Base-by-base conservation (phyloP, 176 grass and related monocot species). In the Puya raimondii region DNA sequence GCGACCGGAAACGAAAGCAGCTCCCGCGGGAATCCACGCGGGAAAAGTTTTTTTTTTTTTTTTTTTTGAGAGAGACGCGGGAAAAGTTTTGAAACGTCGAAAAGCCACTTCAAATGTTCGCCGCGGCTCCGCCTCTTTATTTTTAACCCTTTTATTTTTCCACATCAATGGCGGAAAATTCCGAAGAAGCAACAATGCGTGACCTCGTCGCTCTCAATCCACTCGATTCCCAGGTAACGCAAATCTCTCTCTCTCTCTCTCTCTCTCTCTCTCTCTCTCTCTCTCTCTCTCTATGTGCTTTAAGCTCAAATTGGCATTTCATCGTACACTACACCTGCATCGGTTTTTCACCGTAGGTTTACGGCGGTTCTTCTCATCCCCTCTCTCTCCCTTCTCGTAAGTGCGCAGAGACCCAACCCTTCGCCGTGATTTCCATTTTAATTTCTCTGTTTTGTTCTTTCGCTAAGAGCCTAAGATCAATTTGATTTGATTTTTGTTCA, bases 341-440 rank as follows among this genome's bases (percentile, higher is more conserved):
- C 76, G 63, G 47, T 21, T 79, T 2, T 69, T 69, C 4, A 20
- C 47, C 64, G 63, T 75, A 91, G 83, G 83, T 42, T 16, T 73
- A 48, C 9, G 71, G 52, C 0, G 74, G 79, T 2, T 53, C 50
- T 51, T 78, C 83, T n/a, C 71, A 50, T 68, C 53, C 78, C 1
- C 50, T 84, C 23, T 86, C 83, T 10, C 25, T 88, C 42, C 91
- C 82, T 53, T 96, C 91, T 51, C 76, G 91, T 91, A 66, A 49
- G 91, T 85, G 16, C 52, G 64, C 33, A 15, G 75, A 12, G 53
- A 0, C 14, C 7, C 50, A 26, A 50, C 42, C 73, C 51, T 54
- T 49, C 20, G 3, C 7, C 12, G 74, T 50, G 66, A 21, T 50
- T 59, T 81, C 12, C 65, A 10, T 12, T 17, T 11, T 74, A 67